phyloP scores from a whole-genome alignment of 2,329 filamentous ascomycete genomes.

The Penicillium sp. region DNA sequence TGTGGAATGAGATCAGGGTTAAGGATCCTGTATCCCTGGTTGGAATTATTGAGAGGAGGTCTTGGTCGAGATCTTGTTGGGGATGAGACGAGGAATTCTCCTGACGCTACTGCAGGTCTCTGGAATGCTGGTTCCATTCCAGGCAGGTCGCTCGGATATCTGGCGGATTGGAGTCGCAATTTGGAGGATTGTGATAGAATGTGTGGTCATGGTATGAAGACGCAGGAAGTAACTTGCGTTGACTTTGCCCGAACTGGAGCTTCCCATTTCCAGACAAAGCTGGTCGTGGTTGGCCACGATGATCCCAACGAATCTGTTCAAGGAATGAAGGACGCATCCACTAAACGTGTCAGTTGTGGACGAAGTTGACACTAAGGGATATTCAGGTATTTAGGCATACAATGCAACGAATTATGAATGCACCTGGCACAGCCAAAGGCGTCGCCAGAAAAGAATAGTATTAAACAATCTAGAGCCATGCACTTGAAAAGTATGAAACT shows the following conservation, averaged over 20 bases:
- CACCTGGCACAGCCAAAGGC: slow-evolving; percentile 4
- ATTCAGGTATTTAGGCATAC: background rate
- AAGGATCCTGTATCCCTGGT: background rate
- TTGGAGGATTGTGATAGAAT: background rate
- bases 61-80: slow-evolving; percentile 1
- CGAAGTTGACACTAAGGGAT: background rate
- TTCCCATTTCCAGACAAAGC: background rate
- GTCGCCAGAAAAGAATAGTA: slow-evolving; percentile 17
- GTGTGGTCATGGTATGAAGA: slow-evolving; percentile 6
- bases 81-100: slow-evolving; percentile 10
- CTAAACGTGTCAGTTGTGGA: background rate
- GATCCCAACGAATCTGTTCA: background rate
- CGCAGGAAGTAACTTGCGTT: background rate
- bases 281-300: background rate
- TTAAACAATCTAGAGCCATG: slow-evolving; percentile 25
- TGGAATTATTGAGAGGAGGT: background rate
- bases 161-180: background rate
- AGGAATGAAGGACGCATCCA: background rate
- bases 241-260: background rate
- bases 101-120: background rate
- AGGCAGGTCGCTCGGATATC: slow-evolving; percentile 4
- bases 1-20: slow-evolving; percentile 19
- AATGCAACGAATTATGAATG: slow-evolving; percentile 1
- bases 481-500: slow-evolving; percentile 13
- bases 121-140: slow-evolving; percentile 25